Evolutionary conservation across 1,284 basidiomycete genomes (phyloP).

Genomic region (Cutaneotrichosporon sp.): DNA sequence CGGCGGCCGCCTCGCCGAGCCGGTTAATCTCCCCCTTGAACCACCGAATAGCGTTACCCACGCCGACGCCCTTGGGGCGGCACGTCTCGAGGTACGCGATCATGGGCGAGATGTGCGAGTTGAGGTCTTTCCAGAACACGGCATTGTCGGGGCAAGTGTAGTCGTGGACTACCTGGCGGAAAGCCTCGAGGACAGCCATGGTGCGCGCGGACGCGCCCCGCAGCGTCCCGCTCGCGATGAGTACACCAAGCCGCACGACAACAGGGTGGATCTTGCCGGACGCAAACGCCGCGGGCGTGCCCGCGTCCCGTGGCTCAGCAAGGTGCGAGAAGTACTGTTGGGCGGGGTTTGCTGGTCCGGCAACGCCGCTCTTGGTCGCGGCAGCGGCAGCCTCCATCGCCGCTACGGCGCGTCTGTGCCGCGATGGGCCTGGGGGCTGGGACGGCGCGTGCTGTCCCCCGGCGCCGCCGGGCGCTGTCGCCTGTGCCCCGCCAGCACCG

Average conservation of each 20-base stretch:
- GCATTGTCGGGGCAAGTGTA: conserved; percentile 43
- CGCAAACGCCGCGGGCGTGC: conserved; percentile 29
- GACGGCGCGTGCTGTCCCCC: not conserved
- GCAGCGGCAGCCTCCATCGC: conserved; percentile 12
- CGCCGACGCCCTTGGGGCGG: conserved; percentile 47
- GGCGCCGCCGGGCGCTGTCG: not conserved
- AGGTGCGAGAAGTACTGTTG: conserved; percentile 59
- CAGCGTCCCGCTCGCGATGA: conserved; percentile 40
- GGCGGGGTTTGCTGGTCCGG: conserved; percentile 14
- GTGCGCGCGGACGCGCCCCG: conserved; percentile 50
- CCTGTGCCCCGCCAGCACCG: not conserved
- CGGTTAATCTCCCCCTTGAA: conserved; percentile 93
- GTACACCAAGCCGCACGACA: conserved; percentile 42
- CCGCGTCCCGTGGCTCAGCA: conserved; percentile 49
- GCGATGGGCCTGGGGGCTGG: conserved; percentile 6
- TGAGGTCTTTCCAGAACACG: conserved; percentile 46
- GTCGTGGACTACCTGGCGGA: conserved; percentile 49
- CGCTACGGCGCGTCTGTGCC: conserved; percentile 14
- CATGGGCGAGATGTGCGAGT: conserved; percentile 46
- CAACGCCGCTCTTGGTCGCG: conserved; percentile 18
- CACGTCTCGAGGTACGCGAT: conserved; percentile 48
- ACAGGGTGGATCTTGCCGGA: conserved; percentile 41
- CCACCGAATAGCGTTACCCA: conserved; percentile 55
- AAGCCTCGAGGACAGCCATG: conserved; percentile 50
- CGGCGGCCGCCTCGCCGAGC: conserved; percentile 74